A percentile compares a stretch with the other conserved stretches of the same genome.
Evolutionary conservation across 2,329 filamentous ascomycete species (phyloP).

Genomic region (Orbilia javanica): DNA sequence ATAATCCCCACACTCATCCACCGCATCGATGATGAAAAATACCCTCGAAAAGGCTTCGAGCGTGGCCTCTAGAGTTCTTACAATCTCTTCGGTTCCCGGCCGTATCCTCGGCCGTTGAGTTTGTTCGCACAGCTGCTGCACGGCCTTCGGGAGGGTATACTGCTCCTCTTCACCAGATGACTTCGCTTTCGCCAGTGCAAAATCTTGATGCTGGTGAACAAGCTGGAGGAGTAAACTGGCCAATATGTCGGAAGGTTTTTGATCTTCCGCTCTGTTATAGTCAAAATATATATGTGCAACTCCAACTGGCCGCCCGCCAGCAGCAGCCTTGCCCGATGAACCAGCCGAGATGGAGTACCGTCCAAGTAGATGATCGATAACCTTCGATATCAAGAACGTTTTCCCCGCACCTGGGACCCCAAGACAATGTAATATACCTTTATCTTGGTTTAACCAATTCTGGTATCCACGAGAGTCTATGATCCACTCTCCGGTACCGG

Average conservation of each 20-base stretch:
- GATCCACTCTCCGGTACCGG: slow-evolving; percentile 23
- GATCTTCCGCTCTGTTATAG: slow-evolving; percentile 65
- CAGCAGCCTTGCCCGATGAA: not conserved
- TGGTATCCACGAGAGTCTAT: not conserved
- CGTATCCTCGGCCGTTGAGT: no score
- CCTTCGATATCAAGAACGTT: slow-evolving; percentile 13
- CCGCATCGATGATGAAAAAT: slow-evolving; percentile 3
- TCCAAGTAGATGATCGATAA: slow-evolving; percentile 7
- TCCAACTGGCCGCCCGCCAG: slow-evolving; percentile 39
- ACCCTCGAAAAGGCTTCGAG: not conserved
- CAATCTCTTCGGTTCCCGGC: not conserved
- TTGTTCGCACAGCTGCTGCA: not conserved
- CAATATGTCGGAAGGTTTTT: slow-evolving; percentile 64
- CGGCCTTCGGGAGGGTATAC: not conserved
- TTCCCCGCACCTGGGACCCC: slow-evolving; percentile 23
- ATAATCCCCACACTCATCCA: slow-evolving; percentile 3
- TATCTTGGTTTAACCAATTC: not conserved
- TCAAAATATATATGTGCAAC: slow-evolving; percentile 59
- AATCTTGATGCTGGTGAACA: slow-evolving; percentile 50
- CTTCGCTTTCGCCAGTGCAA: not conserved
- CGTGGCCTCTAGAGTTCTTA: not conserved
- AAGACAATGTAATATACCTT: slow-evolving; percentile 9
- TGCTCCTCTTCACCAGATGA: no score
- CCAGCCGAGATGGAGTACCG: not conserved
- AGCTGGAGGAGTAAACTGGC: slow-evolving; percentile 66